Evolutionary conservation across 106 monocot species (phyloP).

Genomic region (Iris macrosiphon): DNA sequence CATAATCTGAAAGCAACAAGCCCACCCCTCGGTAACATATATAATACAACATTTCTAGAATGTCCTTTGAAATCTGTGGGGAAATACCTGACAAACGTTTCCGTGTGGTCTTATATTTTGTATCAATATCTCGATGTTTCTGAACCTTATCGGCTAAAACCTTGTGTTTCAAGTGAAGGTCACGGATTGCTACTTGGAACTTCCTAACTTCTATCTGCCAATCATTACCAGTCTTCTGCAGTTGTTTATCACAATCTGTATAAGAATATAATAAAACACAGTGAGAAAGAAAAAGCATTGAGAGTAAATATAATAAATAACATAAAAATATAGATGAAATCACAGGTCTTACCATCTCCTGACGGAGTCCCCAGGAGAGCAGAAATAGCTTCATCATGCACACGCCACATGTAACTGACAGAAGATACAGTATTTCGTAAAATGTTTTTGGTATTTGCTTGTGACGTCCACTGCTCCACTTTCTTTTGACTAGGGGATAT

Average conservation of each 20-base stretch:
- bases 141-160: slow-evolving; percentile 42
- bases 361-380: slow-evolving; percentile 21
- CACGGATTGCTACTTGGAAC: slow-evolving; percentile 23
- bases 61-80: background rate
- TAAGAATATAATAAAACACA: background rate
- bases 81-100: slow-evolving; percentile 61
- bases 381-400: slow-evolving; percentile 27
- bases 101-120: slow-evolving; percentile 53
- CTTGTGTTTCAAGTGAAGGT: slow-evolving; percentile 70
- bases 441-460: slow-evolving; percentile 19
- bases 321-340: too few species aligned
- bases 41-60: background rate
- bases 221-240: slow-evolving; percentile 29
- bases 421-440: slow-evolving; percentile 38
- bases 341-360: slow-evolving; percentile 41
- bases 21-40: background rate
- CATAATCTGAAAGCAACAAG: slow-evolving; percentile 1
- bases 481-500: slow-evolving; percentile 12
- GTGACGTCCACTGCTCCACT: slow-evolving; percentile 13
- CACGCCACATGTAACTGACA: slow-evolving; percentile 43
- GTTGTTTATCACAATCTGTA: slow-evolving; percentile 25
- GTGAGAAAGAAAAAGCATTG: background rate
- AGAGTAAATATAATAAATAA: too few species aligned
- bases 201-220: slow-evolving; percentile 33
- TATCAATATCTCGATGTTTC: slow-evolving; percentile 38